Evolutionary conservation across 2,329 filamentous ascomycete genomes (phyloP).

Genomic region (Pseudofabraea citricarpa): DNA sequence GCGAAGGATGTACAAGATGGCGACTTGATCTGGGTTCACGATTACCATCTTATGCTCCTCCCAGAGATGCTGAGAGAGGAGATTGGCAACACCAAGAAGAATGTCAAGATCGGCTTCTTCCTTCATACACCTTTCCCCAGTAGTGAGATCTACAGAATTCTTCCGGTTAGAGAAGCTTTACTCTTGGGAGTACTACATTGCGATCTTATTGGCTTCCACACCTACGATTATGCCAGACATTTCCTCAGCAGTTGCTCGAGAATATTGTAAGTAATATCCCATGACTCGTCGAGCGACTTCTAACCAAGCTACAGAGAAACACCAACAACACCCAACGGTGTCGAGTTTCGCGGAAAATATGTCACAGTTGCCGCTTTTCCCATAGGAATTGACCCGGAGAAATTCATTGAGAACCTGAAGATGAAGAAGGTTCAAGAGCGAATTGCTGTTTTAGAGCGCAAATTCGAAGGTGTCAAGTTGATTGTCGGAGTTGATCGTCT

Average conservation of each 20-base stretch:
- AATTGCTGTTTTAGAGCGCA: constrained; percentile 77
- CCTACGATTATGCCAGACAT: constrained; percentile 97
- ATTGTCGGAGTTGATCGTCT: constrained; percentile 95
- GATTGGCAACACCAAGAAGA: constrained; percentile 74
- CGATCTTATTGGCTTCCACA: constrained; percentile 96
- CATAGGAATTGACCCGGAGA: constrained; percentile 96
- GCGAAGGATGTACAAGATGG: constrained; percentile 85
- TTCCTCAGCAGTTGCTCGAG: constrained; percentile 96
- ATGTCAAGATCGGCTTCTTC: constrained; percentile 98
- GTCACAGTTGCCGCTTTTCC: constrained; percentile 93
- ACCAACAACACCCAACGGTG: constrained; percentile 83
- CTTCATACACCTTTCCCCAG: constrained; percentile 95
- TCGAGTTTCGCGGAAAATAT: constrained; percentile 83
- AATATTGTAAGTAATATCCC: constrained; percentile 58
- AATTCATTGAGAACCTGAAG: constrained; percentile 85
- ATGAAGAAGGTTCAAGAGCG: constrained; percentile 83
- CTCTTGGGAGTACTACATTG: constrained; percentile 85
- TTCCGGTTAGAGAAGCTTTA: constrained; percentile 87
- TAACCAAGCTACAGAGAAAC: constrained; percentile 42
- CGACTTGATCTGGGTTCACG: constrained; percentile 96
- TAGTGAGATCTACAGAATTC: constrained; percentile 92
- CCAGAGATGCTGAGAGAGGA: constrained; percentile 93
- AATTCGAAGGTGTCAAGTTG: constrained; percentile 93
- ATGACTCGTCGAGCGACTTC: neutral
- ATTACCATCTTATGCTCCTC: constrained; percentile 97